Base-by-base conservation (phyloP, 768 basidiomycete species). In the Mycena capillaripes region DNA sequence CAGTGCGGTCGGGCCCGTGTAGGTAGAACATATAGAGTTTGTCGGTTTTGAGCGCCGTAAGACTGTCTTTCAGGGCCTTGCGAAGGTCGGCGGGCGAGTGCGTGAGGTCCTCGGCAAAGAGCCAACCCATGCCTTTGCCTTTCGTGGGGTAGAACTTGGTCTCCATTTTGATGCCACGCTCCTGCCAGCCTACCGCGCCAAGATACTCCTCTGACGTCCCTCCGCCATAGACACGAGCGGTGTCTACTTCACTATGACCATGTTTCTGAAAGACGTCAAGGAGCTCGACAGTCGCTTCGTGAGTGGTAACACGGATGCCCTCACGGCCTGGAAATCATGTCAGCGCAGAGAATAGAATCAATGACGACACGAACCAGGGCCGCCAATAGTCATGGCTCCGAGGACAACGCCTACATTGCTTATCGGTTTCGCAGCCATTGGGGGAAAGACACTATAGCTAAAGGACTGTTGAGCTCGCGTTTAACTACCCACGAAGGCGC, bases 1-100 rank as follows among this genome's bases (percentile, higher is more conserved):
- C 82, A 32, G 81, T 82, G 19, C 86, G 79, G 74, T 88, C 87
- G 0, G 88, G 88, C 9, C 83, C 85, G 46, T 89, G 88, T 32
- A 89, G 75, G 70, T 87, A 88, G 48, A 86, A 76, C 11, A 74
- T 57, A 29, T 66, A 56, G 29, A 74, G 76, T 14, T 48, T 82
- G 79, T 87, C 84, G 8, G 86, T 81, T 10, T 85, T 80, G 55
- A 90, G 76, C n/a, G 85, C 84, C 60, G 82, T 82, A 58, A 89
- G 79, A 38, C 83, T 84, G 34, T 75, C 71, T 34, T 84, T 78
- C 16, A 87, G 75, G 40, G 80, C 75, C 60, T 79, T 81, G 65
- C 70, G 70, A 17, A 71, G 56, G 40, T 66, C 70, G 17, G 40
- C 58, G 29, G 64, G 56, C 5, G 64, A 59, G 40, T 71, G 70